Conservation (phyloP, 2,329 filamentous ascomycete species). For the Cordyceps pruinosa region DNA sequence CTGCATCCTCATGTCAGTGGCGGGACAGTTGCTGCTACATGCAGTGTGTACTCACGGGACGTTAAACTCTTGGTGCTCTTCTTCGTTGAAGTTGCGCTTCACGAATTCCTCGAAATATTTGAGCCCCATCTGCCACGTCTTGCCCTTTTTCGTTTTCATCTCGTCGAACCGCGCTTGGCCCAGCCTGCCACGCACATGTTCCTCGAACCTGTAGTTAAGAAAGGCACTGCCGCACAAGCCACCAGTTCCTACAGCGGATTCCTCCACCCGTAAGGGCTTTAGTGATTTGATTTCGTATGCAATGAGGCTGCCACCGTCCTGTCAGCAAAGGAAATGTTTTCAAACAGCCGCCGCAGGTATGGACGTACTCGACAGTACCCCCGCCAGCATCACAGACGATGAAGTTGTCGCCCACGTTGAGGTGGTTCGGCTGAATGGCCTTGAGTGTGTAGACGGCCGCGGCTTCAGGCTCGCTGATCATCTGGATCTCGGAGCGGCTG, state of each 20-base stretch:
- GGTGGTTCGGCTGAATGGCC: constrained; percentile 67
- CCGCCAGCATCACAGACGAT: constrained; percentile 57
- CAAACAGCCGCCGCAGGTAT: no score
- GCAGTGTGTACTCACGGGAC: constrained; percentile 53
- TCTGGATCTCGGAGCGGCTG: constrained; percentile 59
- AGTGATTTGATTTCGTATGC: constrained; percentile 74
- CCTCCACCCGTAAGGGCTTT: constrained; percentile 64
- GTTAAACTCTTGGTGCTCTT: constrained; percentile 70
- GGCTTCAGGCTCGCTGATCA: constrained; percentile 76
- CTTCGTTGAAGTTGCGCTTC: constrained; percentile 75
- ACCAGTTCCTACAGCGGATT: constrained; percentile 73
- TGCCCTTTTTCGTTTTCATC: constrained; percentile 71
- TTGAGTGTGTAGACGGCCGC: constrained; percentile 75
- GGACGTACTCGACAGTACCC: constrained; percentile 58
- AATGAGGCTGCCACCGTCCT: constrained; percentile 50
- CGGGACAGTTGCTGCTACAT: neutral
- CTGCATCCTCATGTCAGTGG: constrained; percentile 26
- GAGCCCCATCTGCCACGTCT: constrained; percentile 73
- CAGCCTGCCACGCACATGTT: constrained; percentile 62
- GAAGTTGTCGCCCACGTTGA: constrained; percentile 61
- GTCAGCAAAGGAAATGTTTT: constrained; percentile 16
- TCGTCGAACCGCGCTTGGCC: constrained; percentile 61
- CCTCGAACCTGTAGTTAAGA: constrained; percentile 74
- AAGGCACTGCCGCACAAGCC: constrained; percentile 73
- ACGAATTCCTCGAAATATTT: constrained; percentile 80